Evolutionary conservation across 2,329 filamentous ascomycete species (phyloP).

Genomic region (Xylariomycetidae sp.): DNA sequence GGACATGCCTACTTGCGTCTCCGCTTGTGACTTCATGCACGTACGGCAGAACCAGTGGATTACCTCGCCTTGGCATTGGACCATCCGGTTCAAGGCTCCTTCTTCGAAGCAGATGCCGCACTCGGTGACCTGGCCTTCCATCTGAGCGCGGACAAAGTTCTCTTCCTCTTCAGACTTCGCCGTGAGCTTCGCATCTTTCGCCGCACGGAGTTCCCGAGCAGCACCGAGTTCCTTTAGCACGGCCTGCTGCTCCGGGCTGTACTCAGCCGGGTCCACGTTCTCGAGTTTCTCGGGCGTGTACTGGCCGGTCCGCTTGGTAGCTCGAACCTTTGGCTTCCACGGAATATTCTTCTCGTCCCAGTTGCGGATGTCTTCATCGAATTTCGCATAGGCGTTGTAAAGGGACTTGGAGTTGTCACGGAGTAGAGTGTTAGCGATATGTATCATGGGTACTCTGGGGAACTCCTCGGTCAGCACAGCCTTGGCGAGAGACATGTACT

Average conservation of each 20-base stretch:
- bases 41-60: slow-evolving; percentile 63
- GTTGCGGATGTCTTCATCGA: slow-evolving; percentile 23
- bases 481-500: slow-evolving; percentile 16
- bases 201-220: slow-evolving; percentile 26
- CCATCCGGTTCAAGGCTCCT: slow-evolving; percentile 58
- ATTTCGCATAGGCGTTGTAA: slow-evolving; percentile 28
- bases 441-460: slow-evolving; percentile 20
- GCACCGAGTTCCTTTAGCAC: slow-evolving; percentile 34
- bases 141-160: slow-evolving; percentile 37
- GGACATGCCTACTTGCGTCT: slow-evolving; percentile 62
- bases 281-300: slow-evolving; percentile 15
- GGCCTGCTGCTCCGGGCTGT: slow-evolving; percentile 16
- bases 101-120: slow-evolving; percentile 71
- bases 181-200: slow-evolving; percentile 19
- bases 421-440: slow-evolving; percentile 19
- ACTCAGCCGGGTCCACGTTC: slow-evolving; percentile 13
- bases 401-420: slow-evolving; percentile 22
- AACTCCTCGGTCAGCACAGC: slow-evolving; percentile 31
- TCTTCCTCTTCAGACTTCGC: slow-evolving; percentile 24
- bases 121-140: slow-evolving; percentile 51
- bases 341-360: slow-evolving; percentile 10
- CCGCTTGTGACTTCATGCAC: slow-evolving; percentile 61
- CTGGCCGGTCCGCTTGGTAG: slow-evolving; percentile 10
- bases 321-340: slow-evolving; percentile 25
- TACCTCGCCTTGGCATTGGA: slow-evolving; percentile 55